Evolutionary conservation across 2,329 filamentous ascomycete species (phyloP).

Genomic region (Zasmidium cellare): DNA sequence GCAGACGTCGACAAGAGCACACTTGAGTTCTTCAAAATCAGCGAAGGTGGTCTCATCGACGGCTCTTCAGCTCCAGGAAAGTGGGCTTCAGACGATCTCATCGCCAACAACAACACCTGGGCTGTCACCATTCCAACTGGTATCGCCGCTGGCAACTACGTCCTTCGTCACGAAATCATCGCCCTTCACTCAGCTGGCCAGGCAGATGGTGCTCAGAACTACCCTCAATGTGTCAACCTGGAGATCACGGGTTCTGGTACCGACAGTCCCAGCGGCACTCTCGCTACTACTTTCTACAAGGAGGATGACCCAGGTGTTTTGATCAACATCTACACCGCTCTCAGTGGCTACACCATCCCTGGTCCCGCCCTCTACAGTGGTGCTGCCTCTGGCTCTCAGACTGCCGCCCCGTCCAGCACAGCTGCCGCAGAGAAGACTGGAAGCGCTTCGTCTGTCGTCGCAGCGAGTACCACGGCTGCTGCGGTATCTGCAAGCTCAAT

Average conservation of each 20-base stretch:
- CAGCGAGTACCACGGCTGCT: constrained; percentile 3
- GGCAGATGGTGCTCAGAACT: constrained; percentile 46
- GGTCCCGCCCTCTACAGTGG: constrained; percentile 44
- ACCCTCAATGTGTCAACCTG: constrained; percentile 57
- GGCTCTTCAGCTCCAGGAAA: constrained; percentile 43
- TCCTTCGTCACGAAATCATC: constrained; percentile 60
- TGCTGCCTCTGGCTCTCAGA: constrained; percentile 10
- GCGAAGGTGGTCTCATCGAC: constrained; percentile 53
- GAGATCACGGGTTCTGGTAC: constrained; percentile 57
- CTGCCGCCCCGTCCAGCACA: constrained; percentile 4
- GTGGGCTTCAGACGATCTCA: constrained; percentile 59
- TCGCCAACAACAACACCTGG: constrained; percentile 50
- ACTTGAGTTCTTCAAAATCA: constrained; percentile 66
- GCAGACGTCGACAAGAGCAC: constrained; percentile 53
- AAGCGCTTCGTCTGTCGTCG: not conserved
- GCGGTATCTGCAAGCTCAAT: not conserved
- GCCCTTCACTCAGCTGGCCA: constrained; percentile 56
- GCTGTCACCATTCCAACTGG: constrained; percentile 53
- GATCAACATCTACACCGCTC: constrained; percentile 58
- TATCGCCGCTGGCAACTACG: constrained; percentile 58
- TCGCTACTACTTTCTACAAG: constrained; percentile 58
- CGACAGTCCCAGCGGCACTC: constrained; percentile 48
- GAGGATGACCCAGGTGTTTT: constrained; percentile 58
- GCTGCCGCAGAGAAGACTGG: not conserved
- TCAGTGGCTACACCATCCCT: constrained; percentile 51